phyloP scores from a whole-genome alignment of 2,329 filamentous ascomycete genomes.

The Apiospora marii region DNA sequence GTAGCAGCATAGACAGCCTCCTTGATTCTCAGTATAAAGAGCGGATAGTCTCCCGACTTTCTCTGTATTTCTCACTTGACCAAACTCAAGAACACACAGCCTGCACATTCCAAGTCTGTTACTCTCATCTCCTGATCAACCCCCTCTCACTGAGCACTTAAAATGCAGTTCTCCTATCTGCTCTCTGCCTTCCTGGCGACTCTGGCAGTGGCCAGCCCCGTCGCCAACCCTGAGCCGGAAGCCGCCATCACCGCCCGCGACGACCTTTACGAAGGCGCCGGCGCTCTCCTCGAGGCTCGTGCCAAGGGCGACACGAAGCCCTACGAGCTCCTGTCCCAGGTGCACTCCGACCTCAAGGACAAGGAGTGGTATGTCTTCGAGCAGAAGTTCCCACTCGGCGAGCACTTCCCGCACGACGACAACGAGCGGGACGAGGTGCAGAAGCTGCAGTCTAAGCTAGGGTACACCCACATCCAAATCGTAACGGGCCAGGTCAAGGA shows the following conservation, averaged over 20 bases:
- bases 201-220: conserved; percentile 29
- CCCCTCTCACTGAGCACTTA: not conserved
- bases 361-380: not conserved
- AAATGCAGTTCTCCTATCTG: conserved; percentile 31
- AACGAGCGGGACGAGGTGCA: not conserved
- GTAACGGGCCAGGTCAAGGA: not conserved
- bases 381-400: not conserved
- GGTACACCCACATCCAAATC: not conserved
- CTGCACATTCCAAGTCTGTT: not conserved
- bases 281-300: not conserved
- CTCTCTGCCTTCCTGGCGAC: conserved; percentile 30
- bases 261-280: not conserved
- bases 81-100: not conserved
- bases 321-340: not conserved
- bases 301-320: not conserved
- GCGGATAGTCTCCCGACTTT: not conserved
- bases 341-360: not conserved
- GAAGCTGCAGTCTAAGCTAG: not conserved
- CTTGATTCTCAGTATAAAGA: not conserved
- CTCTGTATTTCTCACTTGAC: not conserved
- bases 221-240: conserved; percentile 20
- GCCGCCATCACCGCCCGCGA: not conserved
- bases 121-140: not conserved
- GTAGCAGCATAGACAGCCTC: no score
- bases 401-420: not conserved